A percentile compares a stretch with the other conserved stretches of the same genome.
Evolutionary conservation across 495 filamentous ascomycete species (phyloP).

Genomic region (Recurvomyces mirabilis): DNA sequence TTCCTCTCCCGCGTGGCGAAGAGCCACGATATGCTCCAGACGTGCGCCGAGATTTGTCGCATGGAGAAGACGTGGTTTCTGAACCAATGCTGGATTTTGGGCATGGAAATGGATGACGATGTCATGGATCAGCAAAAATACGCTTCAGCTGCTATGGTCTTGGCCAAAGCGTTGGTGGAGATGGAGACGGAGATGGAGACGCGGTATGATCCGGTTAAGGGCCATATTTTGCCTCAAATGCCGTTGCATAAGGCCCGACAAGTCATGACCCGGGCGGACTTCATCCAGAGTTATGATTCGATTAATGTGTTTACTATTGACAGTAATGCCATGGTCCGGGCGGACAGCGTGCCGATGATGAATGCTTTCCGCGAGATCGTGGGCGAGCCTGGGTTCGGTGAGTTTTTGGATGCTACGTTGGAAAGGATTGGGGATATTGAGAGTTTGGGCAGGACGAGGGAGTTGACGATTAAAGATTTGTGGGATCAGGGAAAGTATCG

Average conservation of each 20-base stretch:
- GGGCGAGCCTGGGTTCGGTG: slow-evolving; percentile 55
- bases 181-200: slow-evolving; percentile 55
- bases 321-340: slow-evolving; percentile 73
- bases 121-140: slow-evolving; percentile 99
- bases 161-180: slow-evolving; percentile 81
- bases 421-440: slow-evolving; percentile 82
- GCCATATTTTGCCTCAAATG: slow-evolving; percentile 71
- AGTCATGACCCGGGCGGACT: slow-evolving; percentile 93
- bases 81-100: slow-evolving; percentile 86
- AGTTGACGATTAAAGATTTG: slow-evolving; percentile 78
- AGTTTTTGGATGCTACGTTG: slow-evolving; percentile 71
- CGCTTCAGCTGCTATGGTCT: slow-evolving; percentile 86
- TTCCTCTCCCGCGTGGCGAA: slow-evolving; percentile 82
- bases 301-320: slow-evolving; percentile 95
- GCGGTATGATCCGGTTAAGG: slow-evolving; percentile 49
- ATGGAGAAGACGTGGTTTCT: slow-evolving; percentile 89
- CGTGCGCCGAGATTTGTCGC: slow-evolving; percentile 65
- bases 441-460: slow-evolving; percentile 79
- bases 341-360: slow-evolving; percentile 93
- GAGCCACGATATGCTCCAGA: slow-evolving; percentile 59
- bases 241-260: slow-evolving; percentile 74
- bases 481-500: slow-evolving; percentile 70
- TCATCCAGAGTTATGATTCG: slow-evolving; percentile 84
- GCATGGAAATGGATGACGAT: slow-evolving; percentile 90
- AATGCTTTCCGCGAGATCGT: slow-evolving; percentile 80